Percentiles rank a stretch among this genome's conserved stretches.
phyloP scores from a whole-genome alignment of 208 protist species.

The Zelonia costaricensis region DNA sequence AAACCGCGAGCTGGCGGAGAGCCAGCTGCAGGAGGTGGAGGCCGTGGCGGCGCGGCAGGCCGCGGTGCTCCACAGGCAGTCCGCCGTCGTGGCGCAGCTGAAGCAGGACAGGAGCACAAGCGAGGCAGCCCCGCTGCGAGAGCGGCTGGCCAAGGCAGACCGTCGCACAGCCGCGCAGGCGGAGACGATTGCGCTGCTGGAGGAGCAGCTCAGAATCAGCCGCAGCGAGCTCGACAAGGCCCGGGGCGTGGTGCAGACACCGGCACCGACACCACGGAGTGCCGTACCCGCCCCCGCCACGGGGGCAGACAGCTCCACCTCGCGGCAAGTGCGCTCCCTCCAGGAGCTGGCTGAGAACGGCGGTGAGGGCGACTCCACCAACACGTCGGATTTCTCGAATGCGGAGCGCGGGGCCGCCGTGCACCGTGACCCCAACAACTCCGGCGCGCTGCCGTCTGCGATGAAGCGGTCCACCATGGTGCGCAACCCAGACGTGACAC shows the following conservation, averaged over 20 bases:
- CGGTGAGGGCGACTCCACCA: slow-evolving; percentile 18
- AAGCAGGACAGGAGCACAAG: slow-evolving; percentile 9
- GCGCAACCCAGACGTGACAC: slow-evolving; percentile 26
- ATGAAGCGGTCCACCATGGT: slow-evolving; percentile 24
- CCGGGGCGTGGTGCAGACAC: slow-evolving; percentile 10
- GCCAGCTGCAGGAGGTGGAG: slow-evolving; percentile 37
- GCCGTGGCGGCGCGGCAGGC: slow-evolving; percentile 36
- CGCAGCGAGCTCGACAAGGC: slow-evolving; percentile 17
- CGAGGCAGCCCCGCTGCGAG: not conserved
- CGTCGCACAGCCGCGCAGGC: slow-evolving; percentile 20
- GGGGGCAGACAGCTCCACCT: slow-evolving; percentile 7
- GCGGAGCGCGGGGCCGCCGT: not conserved
- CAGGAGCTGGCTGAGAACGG: slow-evolving; percentile 18
- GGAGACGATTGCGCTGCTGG: slow-evolving; percentile 43
- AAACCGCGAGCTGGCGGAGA: slow-evolving; percentile 38
- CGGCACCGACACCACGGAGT: slow-evolving; percentile 7
- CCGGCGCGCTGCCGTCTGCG: not conserved
- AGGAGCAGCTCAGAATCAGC: slow-evolving; percentile 47
- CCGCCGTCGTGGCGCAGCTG: slow-evolving; percentile 15
- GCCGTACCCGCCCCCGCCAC: not conserved
- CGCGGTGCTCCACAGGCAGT: slow-evolving; percentile 33
- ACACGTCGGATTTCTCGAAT: slow-evolving; percentile 22
- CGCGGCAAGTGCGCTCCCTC: slow-evolving; percentile 17
- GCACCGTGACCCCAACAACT: not conserved
- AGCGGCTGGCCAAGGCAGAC: slow-evolving; percentile 16